Base-by-base conservation (phyloP, 352 stramenopile genomes). In the Albugo candida region DNA sequence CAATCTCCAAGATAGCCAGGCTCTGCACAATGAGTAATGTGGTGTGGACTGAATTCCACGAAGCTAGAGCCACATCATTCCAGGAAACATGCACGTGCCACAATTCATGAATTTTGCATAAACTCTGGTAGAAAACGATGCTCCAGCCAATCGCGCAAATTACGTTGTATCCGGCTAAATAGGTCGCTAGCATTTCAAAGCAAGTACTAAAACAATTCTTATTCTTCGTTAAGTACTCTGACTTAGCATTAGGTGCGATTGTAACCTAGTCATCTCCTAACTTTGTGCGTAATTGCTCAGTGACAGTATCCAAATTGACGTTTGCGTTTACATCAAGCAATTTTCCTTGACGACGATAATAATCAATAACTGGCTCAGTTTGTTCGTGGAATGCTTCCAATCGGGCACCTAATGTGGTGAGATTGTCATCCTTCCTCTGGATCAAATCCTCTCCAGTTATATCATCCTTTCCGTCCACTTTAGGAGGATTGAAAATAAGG, bases 361-460 rank as follows among this genome's bases (percentile, higher is more conserved):
- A 91, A 56, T 86, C 75, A 52, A 98, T 87, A 47, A 98, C 95
- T 5, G 94, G 93, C 55, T 96, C 73, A 41, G 94, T 98, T 72
- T 97, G 89, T 60, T 93, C 83, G 78, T 98, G 93, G 67, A 97
- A 98, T 38, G 83, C 73, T 40, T 81, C 48, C 48, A 98, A 81
- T 63, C 94, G 79, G 55, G 84, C 93, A 38, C 76, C 66, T 24
- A 98, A 64, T 42, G 87, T 96, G 36, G 70, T 67, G 18, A 94
- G 83, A 49, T 95, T 97, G 72, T 98, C 94, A 72, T 98, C 94
- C 58, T 93, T 93, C 59, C 94, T 81, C 68, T 98, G 92, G 71
- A 98, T 97, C 48, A 98, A 71, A 38, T 80, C 58, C 58, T 97
- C 94, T 39, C 89, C 87, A n/a, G 93, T 97, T 41, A 95, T 51